Base-by-base conservation (phyloP, 805 yeast genomes). In the Hanseniaspora nectarophila region DNA sequence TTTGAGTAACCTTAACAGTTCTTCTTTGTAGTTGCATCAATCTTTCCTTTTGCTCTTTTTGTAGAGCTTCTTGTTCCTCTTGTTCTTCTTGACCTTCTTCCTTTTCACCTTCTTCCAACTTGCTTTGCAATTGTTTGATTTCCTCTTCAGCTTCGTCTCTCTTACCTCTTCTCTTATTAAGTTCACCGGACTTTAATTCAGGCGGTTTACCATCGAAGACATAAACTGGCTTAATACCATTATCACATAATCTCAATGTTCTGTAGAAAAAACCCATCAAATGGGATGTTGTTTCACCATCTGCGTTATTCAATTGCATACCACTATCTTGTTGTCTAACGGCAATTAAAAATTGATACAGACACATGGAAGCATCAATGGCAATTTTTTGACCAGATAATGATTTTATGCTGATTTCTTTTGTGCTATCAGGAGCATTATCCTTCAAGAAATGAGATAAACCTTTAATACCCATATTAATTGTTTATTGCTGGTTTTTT, bases 151-250 rank as follows among this genome's bases (percentile, higher is more conserved):
- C 97, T 56, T 83, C 92, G 59, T 85, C 90, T 57, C 95, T 75
- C 58, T 85, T 74, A 28, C 78, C 80, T 49, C 80, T 70, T 63
- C 99, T 78, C 64, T 92, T 92, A 54, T 82, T 88, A 60, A 92
- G 74, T 67, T 90, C 97, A 26, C 95, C 95, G 38, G 94, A 84
- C 69, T 92, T 92, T 67, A 92, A 66, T 3, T 81, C 85, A 1
- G 99, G 99, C 5, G 99, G 98, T 61, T 85, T 88, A 23, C 99
- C 99, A 65, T 92, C 99, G 68, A 92, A 92, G 7, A 92, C 97
- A 63, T 87, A 92, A 42, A 89, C 82, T 1, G 99, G 99, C 64
- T 92, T 92, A 60, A 92, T 78, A n/a, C 97, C 96, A 61, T 85
- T 78, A 57, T 83, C 95, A 4, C 89, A 84, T 76, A 92, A 77